Conservation (phyloP, 257 asterid genomes). For the Ajuga chamaepitys region DNA sequence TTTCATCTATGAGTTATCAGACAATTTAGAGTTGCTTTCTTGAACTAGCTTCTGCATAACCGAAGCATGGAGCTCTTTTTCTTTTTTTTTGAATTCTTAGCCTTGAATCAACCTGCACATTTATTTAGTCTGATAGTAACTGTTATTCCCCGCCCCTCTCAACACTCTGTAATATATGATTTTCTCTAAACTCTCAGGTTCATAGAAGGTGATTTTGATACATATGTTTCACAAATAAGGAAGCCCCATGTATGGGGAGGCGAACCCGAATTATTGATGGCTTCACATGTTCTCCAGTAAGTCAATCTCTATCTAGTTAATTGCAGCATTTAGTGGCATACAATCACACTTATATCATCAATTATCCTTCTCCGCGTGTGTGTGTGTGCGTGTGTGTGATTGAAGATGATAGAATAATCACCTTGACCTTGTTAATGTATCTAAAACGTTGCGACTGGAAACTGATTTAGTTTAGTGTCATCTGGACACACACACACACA, state of each 20-base stretch:
- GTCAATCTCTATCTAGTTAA: slow-evolving; percentile 15
- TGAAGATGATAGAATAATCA: neutral
- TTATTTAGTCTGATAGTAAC: neutral
- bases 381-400: too few species aligned
- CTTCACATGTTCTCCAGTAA: slow-evolving; percentile 90
- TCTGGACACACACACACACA: neutral
- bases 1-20: neutral
- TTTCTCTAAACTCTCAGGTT: slow-evolving; percentile 49
- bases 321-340: neutral
- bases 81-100: too few species aligned
- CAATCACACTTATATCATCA: neutral
- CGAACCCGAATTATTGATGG: slow-evolving; percentile 95
- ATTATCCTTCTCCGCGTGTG: slow-evolving; percentile 5
- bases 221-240: slow-evolving; percentile 64
- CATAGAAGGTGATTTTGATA: slow-evolving; percentile 86
- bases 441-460: too few species aligned
- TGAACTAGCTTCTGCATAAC: too few species aligned
- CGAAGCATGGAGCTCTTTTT: neutral
- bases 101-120: neutral
- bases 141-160: neutral
- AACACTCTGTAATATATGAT: neutral
- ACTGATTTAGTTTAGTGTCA: too few species aligned
- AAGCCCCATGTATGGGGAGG: slow-evolving; percentile 97
- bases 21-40: neutral
- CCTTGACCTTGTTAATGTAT: neutral